Percentiles rank a stretch among this genome's conserved stretches.
phyloP scores from a whole-genome alignment of 495 filamentous ascomycete species.

The Penicillium cosmopolitanum region DNA sequence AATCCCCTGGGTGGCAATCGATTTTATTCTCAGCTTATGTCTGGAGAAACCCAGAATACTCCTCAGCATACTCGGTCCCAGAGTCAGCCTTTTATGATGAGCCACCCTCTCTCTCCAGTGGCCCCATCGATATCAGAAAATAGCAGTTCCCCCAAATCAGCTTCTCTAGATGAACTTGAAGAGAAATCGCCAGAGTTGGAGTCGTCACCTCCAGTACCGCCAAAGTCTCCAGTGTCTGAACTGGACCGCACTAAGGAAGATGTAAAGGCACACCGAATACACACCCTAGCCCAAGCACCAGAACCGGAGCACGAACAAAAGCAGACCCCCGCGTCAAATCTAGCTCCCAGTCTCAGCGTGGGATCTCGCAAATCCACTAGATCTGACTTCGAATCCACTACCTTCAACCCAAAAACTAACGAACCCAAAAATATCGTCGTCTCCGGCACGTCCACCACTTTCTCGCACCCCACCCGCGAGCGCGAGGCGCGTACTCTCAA shows the following conservation, averaged over 20 bases:
- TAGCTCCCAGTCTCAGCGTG: constrained; percentile 4
- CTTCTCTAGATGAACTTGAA: constrained; percentile 1
- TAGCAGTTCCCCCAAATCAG: background rate
- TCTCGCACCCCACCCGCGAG: constrained; percentile 34
- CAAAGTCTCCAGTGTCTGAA: background rate
- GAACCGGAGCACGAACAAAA: background rate
- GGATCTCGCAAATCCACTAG: background rate
- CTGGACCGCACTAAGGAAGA: background rate
- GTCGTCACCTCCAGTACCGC: background rate
- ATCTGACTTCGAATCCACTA: background rate
- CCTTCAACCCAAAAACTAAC: background rate
- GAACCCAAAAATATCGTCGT: constrained; percentile 14
- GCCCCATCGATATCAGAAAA: constrained; percentile 14
- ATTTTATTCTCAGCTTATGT: constrained; percentile 27
- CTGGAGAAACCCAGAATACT: constrained; percentile 8
- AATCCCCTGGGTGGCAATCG: constrained; percentile 11
- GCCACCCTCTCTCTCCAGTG: constrained; percentile 17
- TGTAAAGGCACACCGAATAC: no score
- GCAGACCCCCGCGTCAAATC: background rate
- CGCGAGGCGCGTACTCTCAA: constrained; percentile 27
- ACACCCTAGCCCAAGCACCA: background rate
- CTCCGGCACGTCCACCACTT: constrained; percentile 8
- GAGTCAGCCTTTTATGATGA: constrained; percentile 19
- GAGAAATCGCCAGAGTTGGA: constrained; percentile 1
- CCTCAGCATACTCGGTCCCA: constrained; percentile 15